Percentiles rank a stretch among this genome's conserved stretches.
phyloP scores from a whole-genome alignment of 2,329 filamentous ascomycete species.

The Herpotrichia juniperi region DNA sequence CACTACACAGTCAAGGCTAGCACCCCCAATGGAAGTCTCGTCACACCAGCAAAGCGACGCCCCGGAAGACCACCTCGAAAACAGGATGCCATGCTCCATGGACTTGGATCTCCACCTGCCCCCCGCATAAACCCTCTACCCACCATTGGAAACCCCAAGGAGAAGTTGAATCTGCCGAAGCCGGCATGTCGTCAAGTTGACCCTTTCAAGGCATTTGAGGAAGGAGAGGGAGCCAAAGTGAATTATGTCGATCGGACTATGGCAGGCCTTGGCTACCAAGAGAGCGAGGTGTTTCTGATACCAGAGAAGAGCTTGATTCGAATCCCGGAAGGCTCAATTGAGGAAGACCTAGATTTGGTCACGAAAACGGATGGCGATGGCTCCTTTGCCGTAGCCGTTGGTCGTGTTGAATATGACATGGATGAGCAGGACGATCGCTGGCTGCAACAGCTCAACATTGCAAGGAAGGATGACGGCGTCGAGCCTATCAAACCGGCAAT shows the following conservation, averaged over 20 bases:
- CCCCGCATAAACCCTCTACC: slow-evolving; percentile 75
- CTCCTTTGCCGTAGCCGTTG: slow-evolving; percentile 60
- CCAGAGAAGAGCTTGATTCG: slow-evolving; percentile 74
- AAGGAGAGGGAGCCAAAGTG: slow-evolving; percentile 81
- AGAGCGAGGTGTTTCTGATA: slow-evolving; percentile 86
- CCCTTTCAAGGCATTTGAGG: slow-evolving; percentile 80
- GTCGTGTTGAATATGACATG: slow-evolving; percentile 98
- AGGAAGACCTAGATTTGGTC: slow-evolving; percentile 66
- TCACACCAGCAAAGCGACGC: slow-evolving; percentile 60
- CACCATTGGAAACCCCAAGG: slow-evolving; percentile 75
- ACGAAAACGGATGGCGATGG: slow-evolving; percentile 67
- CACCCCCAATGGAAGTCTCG: slow-evolving; percentile 20
- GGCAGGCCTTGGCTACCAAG: slow-evolving; percentile 95
- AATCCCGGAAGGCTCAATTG: slow-evolving; percentile 65
- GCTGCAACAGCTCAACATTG: slow-evolving; percentile 82
- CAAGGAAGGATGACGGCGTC: slow-evolving; percentile 74
- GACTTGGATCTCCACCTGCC: slow-evolving; percentile 64
- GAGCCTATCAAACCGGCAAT: slow-evolving; percentile 89
- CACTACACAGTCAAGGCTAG: slow-evolving; percentile 24
- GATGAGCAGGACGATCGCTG: slow-evolving; percentile 98
- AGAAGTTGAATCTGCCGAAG: slow-evolving; percentile 77
- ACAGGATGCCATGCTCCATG: slow-evolving; percentile 64
- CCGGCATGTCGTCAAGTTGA: slow-evolving; percentile 79
- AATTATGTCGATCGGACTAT: slow-evolving; percentile 96
- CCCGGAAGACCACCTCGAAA: slow-evolving; percentile 71